Base-by-base conservation (phyloP, 108 stramenopile genomes). In the Cafeteria roenbergensis region DNA sequence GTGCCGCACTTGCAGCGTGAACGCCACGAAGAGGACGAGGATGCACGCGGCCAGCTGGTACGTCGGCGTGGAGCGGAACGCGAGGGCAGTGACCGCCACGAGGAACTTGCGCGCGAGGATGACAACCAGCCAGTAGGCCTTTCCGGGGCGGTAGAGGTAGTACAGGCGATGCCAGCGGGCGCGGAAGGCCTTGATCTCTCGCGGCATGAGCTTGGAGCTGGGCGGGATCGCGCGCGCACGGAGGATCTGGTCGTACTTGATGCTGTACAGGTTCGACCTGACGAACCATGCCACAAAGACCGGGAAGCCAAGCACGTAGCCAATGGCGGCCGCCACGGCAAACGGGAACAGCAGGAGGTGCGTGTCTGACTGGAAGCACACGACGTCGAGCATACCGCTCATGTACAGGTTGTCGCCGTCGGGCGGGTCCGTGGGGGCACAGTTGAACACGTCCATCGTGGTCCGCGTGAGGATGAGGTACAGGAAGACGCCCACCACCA, bases 381-480 rank as follows among this genome's bases (percentile, higher is more conserved):
- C 51, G 27, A 29, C 6, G 29, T 30, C 62, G n/a, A 22, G 2
- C 52, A 22, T 2, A 2, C 9, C 21, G 52, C 24, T 2, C 52
- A 53, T 9, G 52, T 53, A 53, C 52, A 8, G 17, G n/a, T 53
- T 22, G 24, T 53, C 52, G 52, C 21, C 21, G 24, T 22, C 9
- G 52, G n/a, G n/a, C n/a, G n/a, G n/a, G n/a, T n/a, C n/a, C n/a
- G n/a, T 53, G 52, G 24, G 52, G 24, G 2, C 2, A 22, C 52
- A 53, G 52, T 53, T 53, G 52, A 53, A 53, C 21, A 53, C 24
- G 52, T 38, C 4, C 9, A 38, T n/a, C 30, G 70, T 50, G 51
- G 52, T 70, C 51, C 61, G 50, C n/a, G 74, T 71, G 3, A 75
- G 53, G 53, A 38, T 38, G 9, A 75, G 21, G 70, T 75, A 38